Base-by-base conservation (phyloP, 1,139 yeast species). In the Zygosaccharomyces pseudobailii region DNA sequence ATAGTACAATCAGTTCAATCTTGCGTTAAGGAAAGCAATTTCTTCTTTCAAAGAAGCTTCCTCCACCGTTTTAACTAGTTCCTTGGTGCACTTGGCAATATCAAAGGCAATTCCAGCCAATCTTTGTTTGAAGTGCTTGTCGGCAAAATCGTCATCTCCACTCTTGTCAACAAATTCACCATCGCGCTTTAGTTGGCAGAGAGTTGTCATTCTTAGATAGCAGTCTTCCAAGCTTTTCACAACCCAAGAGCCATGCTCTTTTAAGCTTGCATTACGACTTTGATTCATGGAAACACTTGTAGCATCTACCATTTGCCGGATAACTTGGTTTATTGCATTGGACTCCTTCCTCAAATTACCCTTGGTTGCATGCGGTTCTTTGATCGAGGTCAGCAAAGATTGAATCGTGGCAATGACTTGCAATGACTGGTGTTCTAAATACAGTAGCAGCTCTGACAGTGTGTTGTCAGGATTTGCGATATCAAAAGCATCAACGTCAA, bases 71-170 rank as follows among this genome's bases (percentile, higher is more conserved):
- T 89, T 90, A 31, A 90, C 97, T 64, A 90, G 76, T 67, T 90
- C 97, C 66, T 90, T 90, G 9, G 97, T 90, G 65, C 95, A 86
- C 68, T 92, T 88, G 40, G 97, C 97, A 71, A 90, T 87, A 65
- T 92, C 97, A 70, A 89, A 92, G 21, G 96, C 89, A 54, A 89
- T 85, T 2, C 97, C 97, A 0, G 97, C 97, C 55, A 92, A 78
- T 57, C 97, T 78, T 68, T 90, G 97, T 67, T 66, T 66, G 71
- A 88, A 84, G 55, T 86, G 86, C 65, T 90, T 87, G 64, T 89
- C 95, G 3, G 97, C 96, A 63, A 78, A 82, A 46, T 80, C 85
- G 31, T 68, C 72, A 54, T 82, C 88, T 42, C 73, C 75, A 51
- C 76, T 56, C 68, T 80, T 71, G 59, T 51, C 52, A 9, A 42